Base-by-base conservation (phyloP, 805 yeast species). In the Blastobotrys robertii region DNA sequence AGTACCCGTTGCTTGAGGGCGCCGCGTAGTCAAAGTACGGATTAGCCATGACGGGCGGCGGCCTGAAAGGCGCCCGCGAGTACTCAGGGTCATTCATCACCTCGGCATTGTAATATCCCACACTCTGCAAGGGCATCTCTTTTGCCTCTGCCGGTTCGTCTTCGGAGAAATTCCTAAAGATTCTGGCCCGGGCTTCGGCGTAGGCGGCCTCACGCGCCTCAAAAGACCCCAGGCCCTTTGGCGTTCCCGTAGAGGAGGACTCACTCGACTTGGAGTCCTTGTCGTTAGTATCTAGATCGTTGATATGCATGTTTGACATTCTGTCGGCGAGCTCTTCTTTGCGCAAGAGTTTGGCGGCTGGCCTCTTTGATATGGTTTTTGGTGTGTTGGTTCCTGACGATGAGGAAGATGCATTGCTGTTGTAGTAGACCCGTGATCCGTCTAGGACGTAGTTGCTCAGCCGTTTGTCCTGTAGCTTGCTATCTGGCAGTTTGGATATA, bases 161-260 rank as follows among this genome's bases (percentile, higher is more conserved):
- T 9, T 36, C 41, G 9, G 31, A 34, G 33, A 51, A 53, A 33
- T 53, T 60, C 39, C 56, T 45, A 46, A 68, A 67, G 15, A 68
- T 69, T 37, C 67, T 53, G 22, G 63, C 66, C 29, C 72, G 52
- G 8, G 68, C 62, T 46, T 63, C 63, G 47, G 55, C 58, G 47
- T 68, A 68, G 29, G 65, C 56, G 10, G 67, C 70, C 37, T 65
- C 65, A 38, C 69, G 47, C 32, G 60, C 68, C 28, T 54, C 66
- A 6, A 57, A 44, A 8, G 50, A 43, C 11, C 38, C 44, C 15
- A 39, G 35, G 10, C 54, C 47, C 37, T 37, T 39, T 8, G 47
- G 47, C 7, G 44, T n/a, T 9, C 10, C 12, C 3, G 39, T 14
- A 10, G 41, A 22, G 14, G 32, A 30, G 30, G 19, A 13, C 13